These are phyloP conservation scores for Rhizophagus sp. DNA, from an alignment of 192 early-diverging fungal species.

Conservation along the genomic window DNA sequence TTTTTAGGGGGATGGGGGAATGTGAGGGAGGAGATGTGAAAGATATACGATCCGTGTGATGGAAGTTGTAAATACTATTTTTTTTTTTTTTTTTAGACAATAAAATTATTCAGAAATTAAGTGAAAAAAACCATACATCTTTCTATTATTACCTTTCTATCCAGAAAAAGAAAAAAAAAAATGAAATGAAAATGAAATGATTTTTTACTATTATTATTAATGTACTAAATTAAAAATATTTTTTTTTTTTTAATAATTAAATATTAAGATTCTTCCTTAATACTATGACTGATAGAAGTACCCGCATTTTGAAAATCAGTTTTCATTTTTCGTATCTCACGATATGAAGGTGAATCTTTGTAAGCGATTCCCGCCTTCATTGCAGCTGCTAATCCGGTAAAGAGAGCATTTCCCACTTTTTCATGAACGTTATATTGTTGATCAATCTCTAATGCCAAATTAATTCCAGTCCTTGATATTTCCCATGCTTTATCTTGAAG, in stretches of 20 bases:
- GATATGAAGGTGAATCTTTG: conserved; percentile 48
- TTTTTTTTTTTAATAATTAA: neutral
- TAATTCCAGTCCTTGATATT: conserved; percentile 45
- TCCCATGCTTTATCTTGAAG: conserved; percentile 54
- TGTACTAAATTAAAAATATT: neutral
- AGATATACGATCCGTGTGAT: too few relatives aligned
- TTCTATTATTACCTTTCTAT: too few relatives aligned
- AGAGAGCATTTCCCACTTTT: conserved; percentile 48
- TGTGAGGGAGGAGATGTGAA: too few relatives aligned
- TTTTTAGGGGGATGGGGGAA: too few relatives aligned
- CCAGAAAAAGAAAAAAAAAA: too few relatives aligned
- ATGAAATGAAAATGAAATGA: too few relatives aligned
- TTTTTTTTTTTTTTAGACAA: too few relatives aligned
- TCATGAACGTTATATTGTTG: conserved; percentile 55
- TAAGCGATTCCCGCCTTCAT: conserved; percentile 55
- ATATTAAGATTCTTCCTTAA: neutral
- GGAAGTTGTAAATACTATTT: too few relatives aligned
- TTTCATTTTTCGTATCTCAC: conserved; percentile 18
- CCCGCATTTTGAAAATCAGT: neutral
- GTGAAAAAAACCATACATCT: too few relatives aligned
- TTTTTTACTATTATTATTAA: neutral
- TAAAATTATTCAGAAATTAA: too few relatives aligned
- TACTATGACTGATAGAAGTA: neutral
- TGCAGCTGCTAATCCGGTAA: conserved; percentile 44
- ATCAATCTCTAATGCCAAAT: conserved; percentile 54